phyloP scores from a whole-genome alignment of 2,329 filamentous ascomycete genomes.

The Ramularia endophylla region DNA sequence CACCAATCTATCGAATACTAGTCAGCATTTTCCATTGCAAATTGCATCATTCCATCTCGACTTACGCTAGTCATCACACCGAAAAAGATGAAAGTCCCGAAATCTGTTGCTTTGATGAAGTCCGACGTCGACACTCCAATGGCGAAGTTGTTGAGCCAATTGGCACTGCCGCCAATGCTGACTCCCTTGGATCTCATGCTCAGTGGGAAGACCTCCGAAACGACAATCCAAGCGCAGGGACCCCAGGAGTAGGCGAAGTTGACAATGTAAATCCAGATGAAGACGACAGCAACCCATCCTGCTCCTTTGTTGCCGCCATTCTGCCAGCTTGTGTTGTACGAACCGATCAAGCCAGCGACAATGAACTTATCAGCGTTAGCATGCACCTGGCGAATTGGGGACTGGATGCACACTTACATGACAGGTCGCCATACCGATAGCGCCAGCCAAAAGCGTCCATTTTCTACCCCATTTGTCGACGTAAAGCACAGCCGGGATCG shows the following conservation, averaged over 20 bases:
- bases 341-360: no score
- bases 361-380: no score
- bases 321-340: no score
- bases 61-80: conserved; percentile 58
- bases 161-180: conserved; percentile 52
- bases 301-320: no score
- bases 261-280: conserved; percentile 69
- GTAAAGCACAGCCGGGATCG: conserved; percentile 58
- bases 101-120: conserved; percentile 28
- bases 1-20: conserved; percentile 39
- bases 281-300: conserved; percentile 62
- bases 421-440: conserved; percentile 52
- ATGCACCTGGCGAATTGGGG: no score
- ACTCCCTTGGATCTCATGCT: conserved; percentile 26
- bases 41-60: no score
- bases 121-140: conserved; percentile 44
- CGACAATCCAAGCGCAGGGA: conserved; percentile 57
- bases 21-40: conserved; percentile 42
- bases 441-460: conserved; percentile 56
- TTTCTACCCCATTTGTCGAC: conserved; percentile 59
- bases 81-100: conserved; percentile 67
- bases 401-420: no score
- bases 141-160: conserved; percentile 45
- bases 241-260: conserved; percentile 73
- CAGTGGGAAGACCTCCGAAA: conserved; percentile 25